These are phyloP conservation scores for Aurantiochytrium sp. DNA, from an alignment of 108 stramenopile species.

Conservation along the genomic window DNA sequence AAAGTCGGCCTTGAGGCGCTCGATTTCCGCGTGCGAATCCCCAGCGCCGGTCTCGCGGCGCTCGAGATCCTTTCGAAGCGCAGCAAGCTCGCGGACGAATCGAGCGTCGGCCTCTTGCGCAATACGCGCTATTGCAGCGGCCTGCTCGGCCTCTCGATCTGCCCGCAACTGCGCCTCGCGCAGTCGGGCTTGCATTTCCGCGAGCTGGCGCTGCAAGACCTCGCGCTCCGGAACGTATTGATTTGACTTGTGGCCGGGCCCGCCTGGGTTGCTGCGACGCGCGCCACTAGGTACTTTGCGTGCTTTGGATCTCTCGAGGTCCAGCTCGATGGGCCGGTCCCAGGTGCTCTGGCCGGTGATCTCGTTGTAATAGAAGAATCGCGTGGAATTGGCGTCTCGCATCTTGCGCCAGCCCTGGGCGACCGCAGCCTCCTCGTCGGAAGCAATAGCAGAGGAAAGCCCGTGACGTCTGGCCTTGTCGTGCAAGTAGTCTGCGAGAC, in stretches of 20 bases:
- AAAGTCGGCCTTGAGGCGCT: neutral
- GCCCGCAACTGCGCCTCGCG: neutral
- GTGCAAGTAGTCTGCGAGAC: neutral
- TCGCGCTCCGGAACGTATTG: neutral
- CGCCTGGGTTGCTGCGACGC: too few species aligned
- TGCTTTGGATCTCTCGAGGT: too few species aligned
- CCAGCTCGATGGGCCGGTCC: neutral
- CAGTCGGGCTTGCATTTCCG: neutral
- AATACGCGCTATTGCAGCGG: neutral
- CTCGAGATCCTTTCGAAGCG: neutral
- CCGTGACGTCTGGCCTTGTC: too few species aligned
- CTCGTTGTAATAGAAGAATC: neutral
- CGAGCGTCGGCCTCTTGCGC: slow-evolving; percentile 13
- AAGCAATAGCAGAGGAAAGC: too few species aligned
- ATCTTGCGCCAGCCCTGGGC: neutral
- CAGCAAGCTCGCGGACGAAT: neutral
- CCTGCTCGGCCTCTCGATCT: neutral
- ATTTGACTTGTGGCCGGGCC: neutral
- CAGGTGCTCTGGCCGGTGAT: neutral
- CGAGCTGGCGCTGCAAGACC: neutral
- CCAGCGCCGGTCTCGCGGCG: neutral
- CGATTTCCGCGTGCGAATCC: neutral
- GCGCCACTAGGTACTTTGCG: too few species aligned
- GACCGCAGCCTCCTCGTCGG: neutral
- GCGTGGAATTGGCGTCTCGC: neutral